These are phyloP conservation scores for Salix viminalis DNA, from an alignment of 345 rosid genomes.

Conservation along the genomic window DNA sequence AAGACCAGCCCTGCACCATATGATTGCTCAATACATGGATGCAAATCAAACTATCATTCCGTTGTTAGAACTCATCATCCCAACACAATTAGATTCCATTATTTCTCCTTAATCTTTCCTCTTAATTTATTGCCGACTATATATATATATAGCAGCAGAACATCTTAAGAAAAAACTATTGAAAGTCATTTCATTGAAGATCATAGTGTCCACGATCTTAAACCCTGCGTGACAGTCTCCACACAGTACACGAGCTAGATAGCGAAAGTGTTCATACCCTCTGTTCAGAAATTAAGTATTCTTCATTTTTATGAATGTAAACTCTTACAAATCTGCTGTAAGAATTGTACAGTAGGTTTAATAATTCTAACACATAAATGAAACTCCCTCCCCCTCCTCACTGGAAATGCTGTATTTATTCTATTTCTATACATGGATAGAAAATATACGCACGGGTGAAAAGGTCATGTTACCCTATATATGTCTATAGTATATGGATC, in stretches of 20 bases:
- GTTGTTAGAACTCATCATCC: conserved; percentile 32
- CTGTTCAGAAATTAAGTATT: background rate
- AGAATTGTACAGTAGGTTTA: background rate
- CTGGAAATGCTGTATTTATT: background rate
- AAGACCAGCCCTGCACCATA: conserved; percentile 24
- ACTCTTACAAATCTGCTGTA: background rate
- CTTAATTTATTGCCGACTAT: background rate
- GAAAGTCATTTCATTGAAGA: background rate
- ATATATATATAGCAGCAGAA: background rate
- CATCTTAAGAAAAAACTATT: too few relatives aligned
- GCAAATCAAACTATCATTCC: conserved; percentile 22
- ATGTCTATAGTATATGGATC: conserved; percentile 9
- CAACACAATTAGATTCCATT: conserved; percentile 4
- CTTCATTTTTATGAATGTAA: too few relatives aligned
- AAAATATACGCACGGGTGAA: conserved; percentile 1
- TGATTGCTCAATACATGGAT: conserved; percentile 31
- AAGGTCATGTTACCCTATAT: conserved; percentile 37
- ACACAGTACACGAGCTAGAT: background rate
- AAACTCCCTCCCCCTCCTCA: background rate
- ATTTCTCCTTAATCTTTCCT: background rate
- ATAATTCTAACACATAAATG: background rate
- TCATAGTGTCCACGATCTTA: background rate
- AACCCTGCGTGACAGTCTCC: background rate
- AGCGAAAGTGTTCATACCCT: background rate
- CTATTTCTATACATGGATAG: background rate